These are phyloP conservation scores for Pseudonitzschia delicatissima DNA, from an alignment of 108 stramenopile genomes.

Conservation along the genomic window DNA sequence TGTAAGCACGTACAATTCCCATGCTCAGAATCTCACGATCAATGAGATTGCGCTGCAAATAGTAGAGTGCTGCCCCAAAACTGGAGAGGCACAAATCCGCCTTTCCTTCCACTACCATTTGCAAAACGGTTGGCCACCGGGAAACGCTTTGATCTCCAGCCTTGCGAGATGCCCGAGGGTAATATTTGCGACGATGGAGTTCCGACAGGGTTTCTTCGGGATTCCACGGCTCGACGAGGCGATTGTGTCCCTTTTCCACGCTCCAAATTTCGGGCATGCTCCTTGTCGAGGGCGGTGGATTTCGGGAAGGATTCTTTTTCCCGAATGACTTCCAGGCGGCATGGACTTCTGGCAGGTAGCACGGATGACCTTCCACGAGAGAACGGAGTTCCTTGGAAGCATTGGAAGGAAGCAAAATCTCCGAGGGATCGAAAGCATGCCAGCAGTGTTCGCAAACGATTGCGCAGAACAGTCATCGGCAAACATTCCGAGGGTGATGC, in stretches of 20 bases:
- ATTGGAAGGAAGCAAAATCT: conserved; percentile 45
- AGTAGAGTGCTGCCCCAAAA: conserved; percentile 86
- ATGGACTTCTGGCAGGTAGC: neutral
- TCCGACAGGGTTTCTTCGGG: conserved; percentile 69
- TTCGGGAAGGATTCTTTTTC: conserved; percentile 59
- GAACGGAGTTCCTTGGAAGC: conserved; percentile 24
- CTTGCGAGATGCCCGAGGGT: conserved; percentile 59
- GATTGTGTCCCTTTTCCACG: conserved; percentile 16
- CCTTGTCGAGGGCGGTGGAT: conserved; percentile 61
- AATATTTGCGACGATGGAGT: conserved; percentile 77
- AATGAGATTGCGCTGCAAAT: conserved; percentile 88
- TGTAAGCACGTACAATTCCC: conserved; percentile 87
- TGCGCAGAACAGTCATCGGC: conserved; percentile 91
- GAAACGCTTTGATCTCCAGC: conserved; percentile 17
- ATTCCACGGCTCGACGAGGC: conserved; percentile 77
- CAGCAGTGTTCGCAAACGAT: conserved; percentile 91
- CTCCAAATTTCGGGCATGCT: conserved; percentile 54
- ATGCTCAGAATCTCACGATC: conserved; percentile 91
- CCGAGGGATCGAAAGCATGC: conserved; percentile 79
- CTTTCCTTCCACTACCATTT: conserved; percentile 73
- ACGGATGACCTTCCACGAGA: conserved; percentile 18
- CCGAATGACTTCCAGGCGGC: conserved; percentile 53
- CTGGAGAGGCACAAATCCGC: conserved; percentile 77
- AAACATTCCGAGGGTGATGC: conserved; percentile 94
- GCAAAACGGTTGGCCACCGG: conserved; percentile 86